Evolutionary conservation across 768 basidiomycete genomes (phyloP).

Genomic region (Floccularia luteovirens): DNA sequence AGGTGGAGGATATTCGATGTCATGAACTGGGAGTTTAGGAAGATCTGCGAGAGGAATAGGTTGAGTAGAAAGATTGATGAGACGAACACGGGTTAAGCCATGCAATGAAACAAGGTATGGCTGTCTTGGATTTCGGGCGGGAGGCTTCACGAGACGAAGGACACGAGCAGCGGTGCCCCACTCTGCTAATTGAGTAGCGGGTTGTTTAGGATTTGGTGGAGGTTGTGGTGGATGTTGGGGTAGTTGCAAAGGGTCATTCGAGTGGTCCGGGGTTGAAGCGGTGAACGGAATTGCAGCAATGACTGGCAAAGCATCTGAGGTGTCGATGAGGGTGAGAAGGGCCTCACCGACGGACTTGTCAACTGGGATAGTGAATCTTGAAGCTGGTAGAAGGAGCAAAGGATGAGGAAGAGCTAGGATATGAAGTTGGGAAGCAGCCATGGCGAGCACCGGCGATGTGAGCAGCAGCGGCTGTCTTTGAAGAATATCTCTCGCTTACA

Average conservation of each 20-base stretch:
- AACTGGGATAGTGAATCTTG: constrained; percentile 62
- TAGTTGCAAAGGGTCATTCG: constrained; percentile 5
- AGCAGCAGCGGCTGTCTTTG: too few relatives aligned
- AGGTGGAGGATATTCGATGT: constrained; percentile 40
- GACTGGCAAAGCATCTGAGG: constrained; percentile 61
- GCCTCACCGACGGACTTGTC: constrained; percentile 53
- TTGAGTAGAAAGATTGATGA: constrained; percentile 25
- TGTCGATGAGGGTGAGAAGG: constrained; percentile 59
- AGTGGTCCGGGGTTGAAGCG: constrained; percentile 12
- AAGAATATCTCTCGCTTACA: too few relatives aligned
- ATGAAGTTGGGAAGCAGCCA: constrained; percentile 48
- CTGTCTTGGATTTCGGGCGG: constrained; percentile 43
- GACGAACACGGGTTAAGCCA: constrained; percentile 59
- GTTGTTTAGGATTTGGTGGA: constrained; percentile 16
- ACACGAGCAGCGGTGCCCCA: constrained; percentile 71
- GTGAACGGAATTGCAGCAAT: constrained; percentile 60
- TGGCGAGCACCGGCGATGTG: constrained; percentile 8
- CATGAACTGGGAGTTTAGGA: constrained; percentile 25
- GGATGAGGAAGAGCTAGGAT: constrained; percentile 68
- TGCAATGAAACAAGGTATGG: constrained; percentile 67
- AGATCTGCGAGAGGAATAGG: constrained; percentile 18
- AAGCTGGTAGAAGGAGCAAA: constrained; percentile 66
- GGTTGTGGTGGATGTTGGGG: constrained; percentile 2
- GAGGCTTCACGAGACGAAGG: constrained; percentile 59
- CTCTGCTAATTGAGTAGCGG: constrained; percentile 22